A percentile compares a stretch with the other conserved stretches of the same genome.
Conservation (phyloP, 257 asterid genomes). For the Lycium barbarum region DNA sequence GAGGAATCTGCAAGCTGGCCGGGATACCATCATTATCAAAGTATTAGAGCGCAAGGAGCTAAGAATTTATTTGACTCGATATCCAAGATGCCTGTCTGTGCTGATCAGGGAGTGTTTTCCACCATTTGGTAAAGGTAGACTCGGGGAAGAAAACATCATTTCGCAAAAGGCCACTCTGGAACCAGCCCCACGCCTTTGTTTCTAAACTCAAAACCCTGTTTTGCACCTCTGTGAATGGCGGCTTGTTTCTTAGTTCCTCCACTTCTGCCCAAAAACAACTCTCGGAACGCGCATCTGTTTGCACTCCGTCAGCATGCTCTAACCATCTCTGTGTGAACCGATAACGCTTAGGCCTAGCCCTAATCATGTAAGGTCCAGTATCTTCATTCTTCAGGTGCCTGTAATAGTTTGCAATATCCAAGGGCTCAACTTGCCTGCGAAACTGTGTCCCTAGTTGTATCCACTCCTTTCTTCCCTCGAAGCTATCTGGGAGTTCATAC, state of each 20-base stretch:
- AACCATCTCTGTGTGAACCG: slow-evolving; percentile 75
- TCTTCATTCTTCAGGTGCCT: slow-evolving; percentile 76
- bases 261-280: slow-evolving; percentile 88
- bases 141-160: slow-evolving; percentile 69
- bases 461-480: slow-evolving; percentile 85
- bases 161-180: slow-evolving; percentile 44
- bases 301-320: slow-evolving; percentile 70
- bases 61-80: slow-evolving; percentile 40
- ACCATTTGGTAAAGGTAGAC: slow-evolving; percentile 82
- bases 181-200: slow-evolving; percentile 52
- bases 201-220: slow-evolving; percentile 57
- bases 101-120: slow-evolving; percentile 69
- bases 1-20: background rate
- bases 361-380: slow-evolving; percentile 82
- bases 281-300: slow-evolving; percentile 52
- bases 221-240: slow-evolving; percentile 50
- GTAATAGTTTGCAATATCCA: slow-evolving; percentile 88
- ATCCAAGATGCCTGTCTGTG: slow-evolving; percentile 58
- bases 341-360: slow-evolving; percentile 76
- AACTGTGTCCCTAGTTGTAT: slow-evolving; percentile 70
- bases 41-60: background rate
- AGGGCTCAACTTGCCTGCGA: slow-evolving; percentile 75
- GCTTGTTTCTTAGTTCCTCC: slow-evolving; percentile 72
- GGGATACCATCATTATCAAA: background rate
- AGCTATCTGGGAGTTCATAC: slow-evolving; percentile 79